A percentile compares a stretch with the other conserved stretches of the same genome.
These are phyloP conservation scores for Pseudomassariella vexata DNA, from an alignment of 2,329 filamentous ascomycete species.

Conservation along the genomic window DNA sequence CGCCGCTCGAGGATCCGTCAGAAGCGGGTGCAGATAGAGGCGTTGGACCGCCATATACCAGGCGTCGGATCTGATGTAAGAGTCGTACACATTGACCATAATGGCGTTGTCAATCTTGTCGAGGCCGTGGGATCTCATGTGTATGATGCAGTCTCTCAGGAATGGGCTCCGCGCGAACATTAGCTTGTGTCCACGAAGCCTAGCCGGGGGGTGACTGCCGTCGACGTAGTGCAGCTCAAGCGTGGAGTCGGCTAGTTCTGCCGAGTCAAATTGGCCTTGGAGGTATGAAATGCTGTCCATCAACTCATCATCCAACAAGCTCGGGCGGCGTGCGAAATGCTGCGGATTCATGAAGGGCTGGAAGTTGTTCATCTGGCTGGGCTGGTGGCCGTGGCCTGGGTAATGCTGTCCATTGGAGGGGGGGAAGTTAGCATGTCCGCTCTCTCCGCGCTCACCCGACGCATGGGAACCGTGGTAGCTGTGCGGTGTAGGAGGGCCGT, in stretches of 20 bases:
- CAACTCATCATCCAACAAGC: constrained; percentile 15
- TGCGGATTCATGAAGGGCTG: constrained; percentile 20
- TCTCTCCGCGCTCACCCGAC: constrained; percentile 41
- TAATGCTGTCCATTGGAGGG: constrained; percentile 10
- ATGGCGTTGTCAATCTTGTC: no score
- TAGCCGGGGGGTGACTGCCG: constrained; percentile 29
- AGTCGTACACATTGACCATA: constrained; percentile 43
- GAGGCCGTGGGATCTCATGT: constrained; percentile 29
- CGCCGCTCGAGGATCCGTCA: constrained; percentile 27
- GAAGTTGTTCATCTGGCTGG: constrained; percentile 15
- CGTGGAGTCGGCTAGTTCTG: constrained; percentile 34
- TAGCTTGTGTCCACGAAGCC: constrained; percentile 48
- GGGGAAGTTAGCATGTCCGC: constrained; percentile 31
- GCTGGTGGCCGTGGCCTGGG: constrained; percentile 10
- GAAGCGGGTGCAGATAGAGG: constrained; percentile 49
- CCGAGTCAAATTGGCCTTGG: constrained; percentile 30
- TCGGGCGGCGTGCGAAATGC: constrained; percentile 15
- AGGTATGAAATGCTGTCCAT: constrained; percentile 26
- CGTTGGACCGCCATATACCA: constrained; percentile 53
- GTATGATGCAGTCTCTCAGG: constrained; percentile 26
- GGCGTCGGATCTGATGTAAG: constrained; percentile 48
- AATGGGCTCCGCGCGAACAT: constrained; percentile 48
- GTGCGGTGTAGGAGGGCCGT: constrained; percentile 51
- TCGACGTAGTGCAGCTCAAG: constrained; percentile 33
- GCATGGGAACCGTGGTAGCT: constrained; percentile 59